A percentile compares a stretch with the other conserved stretches of the same genome.
Conservation (phyloP, 1,284 basidiomycete species). For the Melampsora larici-populina region DNA sequence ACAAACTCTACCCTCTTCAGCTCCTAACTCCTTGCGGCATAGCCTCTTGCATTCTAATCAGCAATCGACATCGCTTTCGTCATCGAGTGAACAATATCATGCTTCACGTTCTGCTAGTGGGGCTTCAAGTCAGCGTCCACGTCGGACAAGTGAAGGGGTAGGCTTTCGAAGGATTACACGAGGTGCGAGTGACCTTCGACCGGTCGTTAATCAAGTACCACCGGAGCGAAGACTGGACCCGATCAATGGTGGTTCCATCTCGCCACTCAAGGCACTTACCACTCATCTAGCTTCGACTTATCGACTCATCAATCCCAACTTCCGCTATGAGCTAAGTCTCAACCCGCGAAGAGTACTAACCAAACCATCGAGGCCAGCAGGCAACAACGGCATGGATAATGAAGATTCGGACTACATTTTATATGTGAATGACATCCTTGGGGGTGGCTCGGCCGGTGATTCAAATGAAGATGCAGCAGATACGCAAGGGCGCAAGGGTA, state of each 20-base stretch:
- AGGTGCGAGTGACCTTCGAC: constrained; percentile 13
- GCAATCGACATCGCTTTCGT: constrained; percentile 12
- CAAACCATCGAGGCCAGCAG: constrained; percentile 86
- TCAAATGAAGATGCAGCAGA: neutral
- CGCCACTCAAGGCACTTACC: constrained; percentile 78
- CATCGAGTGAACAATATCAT: constrained; percentile 37
- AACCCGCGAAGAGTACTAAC: constrained; percentile 91
- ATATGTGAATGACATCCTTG: constrained; percentile 93
- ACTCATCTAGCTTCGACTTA: constrained; percentile 81
- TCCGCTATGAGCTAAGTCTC: constrained; percentile 84
- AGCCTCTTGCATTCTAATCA: neutral
- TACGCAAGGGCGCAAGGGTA: neutral
- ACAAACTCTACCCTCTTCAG: neutral
- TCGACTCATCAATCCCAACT: constrained; percentile 83
- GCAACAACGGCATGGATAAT: constrained; percentile 93
- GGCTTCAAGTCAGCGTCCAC: constrained; percentile 19
- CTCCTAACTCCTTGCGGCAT: neutral
- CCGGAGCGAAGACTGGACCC: constrained; percentile 29
- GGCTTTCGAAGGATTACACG: constrained; percentile 22
- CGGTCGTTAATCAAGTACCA: constrained; percentile 19
- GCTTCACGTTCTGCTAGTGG: constrained; percentile 31
- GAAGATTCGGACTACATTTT: constrained; percentile 96
- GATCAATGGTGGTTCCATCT: constrained; percentile 28
- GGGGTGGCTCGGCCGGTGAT: constrained; percentile 54
- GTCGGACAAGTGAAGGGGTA: constrained; percentile 9